Conservation (phyloP, 2,329 filamentous ascomycete genomes). For the Ilyonectria mors-panacis region DNA sequence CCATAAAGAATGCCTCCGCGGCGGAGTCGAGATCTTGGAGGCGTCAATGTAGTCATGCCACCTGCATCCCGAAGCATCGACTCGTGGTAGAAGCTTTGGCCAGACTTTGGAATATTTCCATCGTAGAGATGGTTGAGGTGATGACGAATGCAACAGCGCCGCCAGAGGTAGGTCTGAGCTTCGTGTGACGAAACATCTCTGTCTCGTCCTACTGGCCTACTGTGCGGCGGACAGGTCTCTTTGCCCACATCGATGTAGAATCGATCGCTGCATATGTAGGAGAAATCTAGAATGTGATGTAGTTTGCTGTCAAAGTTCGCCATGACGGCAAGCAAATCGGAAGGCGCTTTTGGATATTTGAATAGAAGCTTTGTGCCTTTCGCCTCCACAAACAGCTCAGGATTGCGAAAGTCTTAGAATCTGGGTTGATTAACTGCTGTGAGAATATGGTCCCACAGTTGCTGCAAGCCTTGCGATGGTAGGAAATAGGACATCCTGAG, state of each 20-base stretch:
- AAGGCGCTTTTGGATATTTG: not conserved
- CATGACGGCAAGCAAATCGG: not conserved
- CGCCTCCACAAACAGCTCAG: slow-evolving; percentile 7
- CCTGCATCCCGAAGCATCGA: slow-evolving; percentile 21
- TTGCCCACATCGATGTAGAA: slow-evolving; percentile 22
- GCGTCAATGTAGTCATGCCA: slow-evolving; percentile 17
- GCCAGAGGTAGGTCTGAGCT: slow-evolving; percentile 26
- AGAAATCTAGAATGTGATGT: slow-evolving; percentile 7
- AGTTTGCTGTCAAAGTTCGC: slow-evolving; percentile 11
- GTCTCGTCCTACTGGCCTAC: no score
- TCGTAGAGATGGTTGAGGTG: slow-evolving; percentile 18
- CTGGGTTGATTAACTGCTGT: slow-evolving; percentile 11
- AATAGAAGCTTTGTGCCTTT: not conserved
- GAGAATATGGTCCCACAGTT: slow-evolving; percentile 23
- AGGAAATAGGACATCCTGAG: slow-evolving; percentile 28
- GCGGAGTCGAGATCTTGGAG: slow-evolving; percentile 13
- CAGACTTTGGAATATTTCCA: slow-evolving; percentile 1
- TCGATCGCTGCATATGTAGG: slow-evolving; percentile 15
- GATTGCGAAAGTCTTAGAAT: slow-evolving; percentile 17
- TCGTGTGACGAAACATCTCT: no score
- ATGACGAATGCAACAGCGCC: slow-evolving; percentile 20
- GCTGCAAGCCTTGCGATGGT: slow-evolving; percentile 18
- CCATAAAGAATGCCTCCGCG: slow-evolving; percentile 21
- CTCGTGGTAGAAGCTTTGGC: slow-evolving; percentile 27
- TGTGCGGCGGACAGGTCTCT: slow-evolving; percentile 14